Evolutionary conservation across 192 early-diverging fungal genomes (phyloP), one percentile per base, ranked within the genome.

Genomic region (Backusella australiensis): DNA sequence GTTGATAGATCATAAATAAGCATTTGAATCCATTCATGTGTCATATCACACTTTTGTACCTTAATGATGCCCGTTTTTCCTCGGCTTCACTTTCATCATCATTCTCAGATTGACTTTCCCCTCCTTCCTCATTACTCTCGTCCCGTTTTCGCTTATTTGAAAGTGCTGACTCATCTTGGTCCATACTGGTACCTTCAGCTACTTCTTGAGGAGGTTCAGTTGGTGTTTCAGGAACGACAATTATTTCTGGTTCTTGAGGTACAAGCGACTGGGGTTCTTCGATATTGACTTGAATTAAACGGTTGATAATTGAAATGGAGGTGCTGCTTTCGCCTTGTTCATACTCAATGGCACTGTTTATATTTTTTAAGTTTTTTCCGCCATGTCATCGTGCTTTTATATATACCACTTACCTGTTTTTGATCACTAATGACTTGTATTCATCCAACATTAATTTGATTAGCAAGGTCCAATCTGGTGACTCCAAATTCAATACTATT

Each of bases 31-130:
- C 52, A 53, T 53, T 53, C 52, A n/a, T 21, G 32, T 3, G 32
- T 32, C 19, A n/a, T 7, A 35, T 39, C 36, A 23, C 3, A 8
- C 7, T n/a, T 42, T 42, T n/a, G 70, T 83, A 83, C 81, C 81
- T 76, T 49, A 83, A 70, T 21, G 77, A 66, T 9, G 76, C 59
- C 32, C 77, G 66, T 65, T 73, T 81, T 53, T 79, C 78, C 49
- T 83, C 77, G 19, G 72, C 72, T 34, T 79, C 78, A 39, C 73
- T 63, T 21, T 77, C 76, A 15, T 78, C 59, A 21, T 78, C 77
- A 23, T 82, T 42, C 19, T 76, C 81, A n/a, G 65, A 67, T 17
- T 63, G 56, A 63, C 56, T 63, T 26, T 73, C 75, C 14, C 32
- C 39, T 21, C 38, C 74, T 35, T 59, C 71, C 14, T 69, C 42